phyloP scores from a whole-genome alignment of 306 rosid genomes.

The Urtica urens region DNA sequence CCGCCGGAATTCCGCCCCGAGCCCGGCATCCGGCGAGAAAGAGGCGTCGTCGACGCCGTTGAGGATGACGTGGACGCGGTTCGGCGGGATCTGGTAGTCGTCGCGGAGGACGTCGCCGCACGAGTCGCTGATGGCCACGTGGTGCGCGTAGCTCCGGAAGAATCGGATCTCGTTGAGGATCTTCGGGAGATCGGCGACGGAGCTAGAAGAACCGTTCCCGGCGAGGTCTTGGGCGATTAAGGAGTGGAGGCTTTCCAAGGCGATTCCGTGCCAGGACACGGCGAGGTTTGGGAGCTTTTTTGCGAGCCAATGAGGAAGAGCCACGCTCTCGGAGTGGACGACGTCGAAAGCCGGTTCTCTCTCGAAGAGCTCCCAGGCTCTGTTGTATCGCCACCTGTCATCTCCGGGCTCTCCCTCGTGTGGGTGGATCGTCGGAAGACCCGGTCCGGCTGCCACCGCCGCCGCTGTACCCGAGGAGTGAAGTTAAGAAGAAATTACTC shows the following conservation, averaged over 20 bases:
- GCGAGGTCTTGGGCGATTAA: constrained; percentile 67
- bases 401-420: constrained; percentile 87
- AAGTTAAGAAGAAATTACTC: too few relatives aligned
- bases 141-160: constrained; percentile 71
- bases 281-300: constrained; percentile 56
- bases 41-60: constrained; percentile 69
- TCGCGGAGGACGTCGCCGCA: constrained; percentile 91
- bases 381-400: constrained; percentile 84
- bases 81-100: constrained; percentile 63
- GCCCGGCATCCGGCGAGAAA: constrained; percentile 33
- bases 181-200: constrained; percentile 66
- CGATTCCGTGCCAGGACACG: constrained; percentile 97
- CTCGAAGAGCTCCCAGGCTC: constrained; percentile 75
- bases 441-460: constrained; percentile 20
- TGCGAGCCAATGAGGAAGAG: constrained; percentile 79
- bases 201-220: constrained; percentile 45
- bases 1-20: constrained; percentile 43
- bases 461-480: too few relatives aligned
- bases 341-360: constrained; percentile 56
- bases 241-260: constrained; percentile 82
- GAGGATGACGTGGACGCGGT: constrained; percentile 80
- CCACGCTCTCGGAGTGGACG: constrained; percentile 91
- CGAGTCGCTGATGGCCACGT: constrained; percentile 82
- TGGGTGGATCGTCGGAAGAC: constrained; percentile 56
- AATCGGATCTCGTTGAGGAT: constrained; percentile 76